Evolutionary conservation across 2,329 filamentous ascomycete genomes (phyloP).

Genomic region (Neurospora sp.): DNA sequence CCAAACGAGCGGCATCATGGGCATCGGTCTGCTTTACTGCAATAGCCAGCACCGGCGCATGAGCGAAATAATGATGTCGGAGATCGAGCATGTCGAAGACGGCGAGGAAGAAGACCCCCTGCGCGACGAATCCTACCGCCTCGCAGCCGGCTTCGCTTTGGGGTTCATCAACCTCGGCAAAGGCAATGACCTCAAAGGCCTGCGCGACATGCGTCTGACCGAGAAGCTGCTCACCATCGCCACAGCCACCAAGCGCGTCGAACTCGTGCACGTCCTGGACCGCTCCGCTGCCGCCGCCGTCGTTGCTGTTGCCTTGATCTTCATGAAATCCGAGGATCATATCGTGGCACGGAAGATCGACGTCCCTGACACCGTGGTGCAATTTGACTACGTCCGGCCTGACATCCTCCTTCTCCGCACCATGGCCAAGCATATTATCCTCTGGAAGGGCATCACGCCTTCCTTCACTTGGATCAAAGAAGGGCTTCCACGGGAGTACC

Average conservation of each 20-base stretch:
- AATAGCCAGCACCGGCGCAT: constrained; percentile 94
- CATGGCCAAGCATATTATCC: constrained; percentile 78
- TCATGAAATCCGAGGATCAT: constrained; percentile 90
- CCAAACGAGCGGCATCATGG: constrained; percentile 94
- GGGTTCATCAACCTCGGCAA: constrained; percentile 93
- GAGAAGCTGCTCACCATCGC: constrained; percentile 80
- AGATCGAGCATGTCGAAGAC: constrained; percentile 79
- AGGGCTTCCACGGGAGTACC: constrained; percentile 64
- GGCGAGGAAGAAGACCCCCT: constrained; percentile 77
- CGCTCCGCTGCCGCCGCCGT: constrained; percentile 89
- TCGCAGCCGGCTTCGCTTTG: constrained; percentile 86
- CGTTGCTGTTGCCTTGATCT: constrained; percentile 81
- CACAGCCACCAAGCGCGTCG: constrained; percentile 80
- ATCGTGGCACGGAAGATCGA: constrained; percentile 86
- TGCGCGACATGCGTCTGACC: constrained; percentile 88
- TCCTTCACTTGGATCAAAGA: constrained; percentile 62
- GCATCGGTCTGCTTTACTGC: constrained; percentile 87
- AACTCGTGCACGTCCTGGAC: constrained; percentile 86
- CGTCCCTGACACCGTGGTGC: constrained; percentile 77
- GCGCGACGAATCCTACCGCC: constrained; percentile 88
- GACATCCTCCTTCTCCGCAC: constrained; percentile 88
- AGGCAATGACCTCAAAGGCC: constrained; percentile 74
- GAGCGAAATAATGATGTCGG: constrained; percentile 98
- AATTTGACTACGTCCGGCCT: constrained; percentile 92
- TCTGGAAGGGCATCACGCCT: constrained; percentile 78